These are phyloP conservation scores for Penicillium aurantiogriseum DNA, from an alignment of 2,329 filamentous ascomycete species.

Conservation along the genomic window DNA sequence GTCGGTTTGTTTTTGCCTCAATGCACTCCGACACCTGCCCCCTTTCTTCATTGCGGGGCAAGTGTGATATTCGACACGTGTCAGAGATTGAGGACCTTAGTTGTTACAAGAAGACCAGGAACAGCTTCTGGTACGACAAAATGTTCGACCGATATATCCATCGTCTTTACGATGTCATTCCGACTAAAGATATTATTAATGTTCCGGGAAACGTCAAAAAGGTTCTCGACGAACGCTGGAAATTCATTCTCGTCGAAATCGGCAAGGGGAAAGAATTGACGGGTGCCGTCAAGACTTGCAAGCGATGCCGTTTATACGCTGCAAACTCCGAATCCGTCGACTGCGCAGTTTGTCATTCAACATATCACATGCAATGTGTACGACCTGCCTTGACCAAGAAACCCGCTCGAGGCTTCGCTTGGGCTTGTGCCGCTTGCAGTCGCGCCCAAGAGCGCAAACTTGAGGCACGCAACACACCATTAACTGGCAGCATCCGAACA, in stretches of 20 bases:
- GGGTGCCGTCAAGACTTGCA: conserved; percentile 93
- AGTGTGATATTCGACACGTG: conserved; percentile 85
- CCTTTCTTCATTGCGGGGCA: conserved; percentile 85
- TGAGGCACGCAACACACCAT: conserved; percentile 83
- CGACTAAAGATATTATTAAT: conserved; percentile 88
- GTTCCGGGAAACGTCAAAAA: conserved; percentile 94
- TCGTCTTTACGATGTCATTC: conserved; percentile 95
- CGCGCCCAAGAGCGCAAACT: conserved; percentile 91
- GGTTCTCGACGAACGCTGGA: conserved; percentile 94
- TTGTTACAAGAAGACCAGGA: conserved; percentile 76
- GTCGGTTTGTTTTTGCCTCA: conserved; percentile 85
- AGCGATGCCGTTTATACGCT: conserved; percentile 86
- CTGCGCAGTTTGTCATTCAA: conserved; percentile 90
- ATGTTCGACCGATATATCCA: conserved; percentile 98
- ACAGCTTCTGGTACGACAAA: conserved; percentile 96
- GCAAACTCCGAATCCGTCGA: conserved; percentile 96
- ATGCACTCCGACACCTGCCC: conserved; percentile 99
- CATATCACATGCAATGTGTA: conserved; percentile 98
- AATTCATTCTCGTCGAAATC: conserved; percentile 90
- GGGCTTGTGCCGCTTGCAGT: conserved; percentile 95
- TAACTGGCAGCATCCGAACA: conserved; percentile 54
- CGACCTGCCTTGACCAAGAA: conserved; percentile 90
- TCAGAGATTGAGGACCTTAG: conserved; percentile 81
- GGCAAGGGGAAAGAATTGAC: conserved; percentile 93
- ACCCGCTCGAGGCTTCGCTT: conserved; percentile 93